A percentile compares a stretch with the other conserved stretches of the same genome.
phyloP scores from a whole-genome alignment of 306 rosid genomes.

The Sphenostylis stenocarpa region DNA sequence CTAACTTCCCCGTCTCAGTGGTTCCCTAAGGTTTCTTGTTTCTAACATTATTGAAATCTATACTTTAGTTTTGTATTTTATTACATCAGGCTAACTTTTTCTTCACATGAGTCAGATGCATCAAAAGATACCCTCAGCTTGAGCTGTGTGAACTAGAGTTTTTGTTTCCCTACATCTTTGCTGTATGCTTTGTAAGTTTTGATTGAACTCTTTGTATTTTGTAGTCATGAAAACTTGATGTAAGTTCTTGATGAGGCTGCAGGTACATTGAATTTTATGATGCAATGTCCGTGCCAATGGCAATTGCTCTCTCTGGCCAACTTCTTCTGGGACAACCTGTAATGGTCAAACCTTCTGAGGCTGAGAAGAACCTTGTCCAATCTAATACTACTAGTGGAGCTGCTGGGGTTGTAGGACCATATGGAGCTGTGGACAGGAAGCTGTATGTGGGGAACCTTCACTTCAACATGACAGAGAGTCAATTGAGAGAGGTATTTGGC shows the following conservation, averaged over 20 bases:
- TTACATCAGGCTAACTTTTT: slow-evolving; percentile 60
- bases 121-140: slow-evolving; percentile 82
- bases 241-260: slow-evolving; percentile 47
- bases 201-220: slow-evolving; percentile 32
- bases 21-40: slow-evolving; percentile 26
- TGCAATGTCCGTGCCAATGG: slow-evolving; percentile 99
- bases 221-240: slow-evolving; percentile 46
- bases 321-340: slow-evolving; percentile 97
- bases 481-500: slow-evolving; percentile 83
- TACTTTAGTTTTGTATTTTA: slow-evolving; percentile 27
- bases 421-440: slow-evolving; percentile 95
- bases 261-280: slow-evolving; percentile 98
- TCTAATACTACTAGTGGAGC: slow-evolving; percentile 69
- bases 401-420: slow-evolving; percentile 75
- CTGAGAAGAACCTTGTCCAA: slow-evolving; percentile 97
- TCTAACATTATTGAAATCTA: slow-evolving; percentile 28
- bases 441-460: slow-evolving; percentile 96
- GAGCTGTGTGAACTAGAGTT: slow-evolving; percentile 80
- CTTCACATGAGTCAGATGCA: slow-evolving; percentile 74
- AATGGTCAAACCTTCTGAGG: slow-evolving; percentile 99
- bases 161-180: slow-evolving; percentile 75
- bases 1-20: neutral
- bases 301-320: slow-evolving; percentile 94
- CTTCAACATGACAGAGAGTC: slow-evolving; percentile 95
- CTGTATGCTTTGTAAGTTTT: slow-evolving; percentile 78